A percentile compares a stretch with the other conserved stretches of the same genome.
Conservation (phyloP, 441 rosid species). For the Populus hybrid region DNA sequence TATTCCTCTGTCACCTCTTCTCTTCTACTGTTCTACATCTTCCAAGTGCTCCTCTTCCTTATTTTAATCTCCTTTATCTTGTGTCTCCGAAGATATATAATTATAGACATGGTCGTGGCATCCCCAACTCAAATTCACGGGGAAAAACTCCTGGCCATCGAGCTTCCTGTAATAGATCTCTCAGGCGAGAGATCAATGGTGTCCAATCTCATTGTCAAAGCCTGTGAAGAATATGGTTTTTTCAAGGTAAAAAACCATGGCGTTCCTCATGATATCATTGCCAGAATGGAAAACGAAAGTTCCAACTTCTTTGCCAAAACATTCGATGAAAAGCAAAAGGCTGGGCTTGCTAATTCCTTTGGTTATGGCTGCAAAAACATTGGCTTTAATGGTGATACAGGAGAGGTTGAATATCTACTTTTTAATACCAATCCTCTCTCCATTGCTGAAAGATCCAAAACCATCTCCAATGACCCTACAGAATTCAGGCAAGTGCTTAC, state of each 20-base stretch:
- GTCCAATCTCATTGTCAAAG: constrained; percentile 48
- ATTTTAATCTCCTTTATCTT: not conserved
- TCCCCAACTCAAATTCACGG: constrained; percentile 32
- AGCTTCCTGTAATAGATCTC: constrained; percentile 69
- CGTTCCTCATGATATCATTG: constrained; percentile 35
- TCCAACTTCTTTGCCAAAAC: constrained; percentile 56
- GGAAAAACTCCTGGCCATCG: constrained; percentile 37
- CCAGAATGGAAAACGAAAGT: constrained; percentile 56
- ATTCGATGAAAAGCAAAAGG: constrained; percentile 46
- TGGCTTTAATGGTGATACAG: constrained; percentile 75
- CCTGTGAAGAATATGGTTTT: constrained; percentile 70
- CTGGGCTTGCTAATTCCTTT: constrained; percentile 52
- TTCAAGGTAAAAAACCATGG: constrained; percentile 84
- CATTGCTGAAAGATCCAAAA: constrained; percentile 33
- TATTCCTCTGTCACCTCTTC: not conserved
- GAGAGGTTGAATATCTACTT: constrained; percentile 79
- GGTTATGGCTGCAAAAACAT: constrained; percentile 84
- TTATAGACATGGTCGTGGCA: constrained; percentile 50
- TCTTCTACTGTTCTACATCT: not conserved
- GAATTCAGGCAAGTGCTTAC: constrained; percentile 47
- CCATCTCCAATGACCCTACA: constrained; percentile 43
- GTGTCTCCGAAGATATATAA: not conserved
- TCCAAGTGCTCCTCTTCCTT: not conserved
- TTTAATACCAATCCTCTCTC: constrained; percentile 46
- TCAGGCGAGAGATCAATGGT: constrained; percentile 46